Conservation (phyloP, 225 moss, liverwort and hornwort species). For the Sphagnum contortum region DNA sequence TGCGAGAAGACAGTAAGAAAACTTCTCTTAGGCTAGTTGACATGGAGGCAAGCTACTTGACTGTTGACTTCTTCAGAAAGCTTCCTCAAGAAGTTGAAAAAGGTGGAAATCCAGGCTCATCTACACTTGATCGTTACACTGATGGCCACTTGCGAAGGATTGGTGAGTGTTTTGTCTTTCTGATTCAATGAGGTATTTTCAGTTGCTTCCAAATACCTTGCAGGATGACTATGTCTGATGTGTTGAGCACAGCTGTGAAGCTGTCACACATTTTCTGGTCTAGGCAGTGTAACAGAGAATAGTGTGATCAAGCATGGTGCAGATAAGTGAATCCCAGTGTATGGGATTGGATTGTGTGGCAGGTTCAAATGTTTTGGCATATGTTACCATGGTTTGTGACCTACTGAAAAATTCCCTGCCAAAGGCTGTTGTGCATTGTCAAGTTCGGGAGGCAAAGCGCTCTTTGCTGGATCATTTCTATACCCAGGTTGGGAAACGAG, state of each 20-base stretch:
- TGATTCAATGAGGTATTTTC: too few species aligned
- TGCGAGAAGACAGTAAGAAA: slow-evolving; percentile 2
- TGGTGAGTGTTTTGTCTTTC: not conserved
- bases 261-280: too few species aligned
- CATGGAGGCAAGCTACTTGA: slow-evolving; percentile 2
- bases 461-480: slow-evolving; percentile 40
- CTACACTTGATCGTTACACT: slow-evolving; percentile 1
- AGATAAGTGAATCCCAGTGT: not conserved
- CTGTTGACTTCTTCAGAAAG: not conserved
- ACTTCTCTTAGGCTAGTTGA: slow-evolving; percentile 3
- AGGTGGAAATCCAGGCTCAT: slow-evolving; percentile 1
- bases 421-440: slow-evolving; percentile 49
- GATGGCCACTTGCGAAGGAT: slow-evolving; percentile 3
- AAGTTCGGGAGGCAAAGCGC: slow-evolving; percentile 41
- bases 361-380: slow-evolving; percentile 38
- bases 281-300: too few species aligned
- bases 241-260: too few species aligned
- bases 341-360: not conserved
- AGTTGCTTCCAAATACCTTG: too few species aligned
- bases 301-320: too few species aligned
- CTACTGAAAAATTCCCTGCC: slow-evolving; percentile 37
- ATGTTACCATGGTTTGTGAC: slow-evolving; percentile 43
- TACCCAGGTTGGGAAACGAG: slow-evolving; percentile 26
- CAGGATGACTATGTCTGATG: too few species aligned
- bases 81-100: slow-evolving; percentile 3